Conservation (phyloP, 805 yeast genomes). For the Clavispora carvajalis region DNA sequence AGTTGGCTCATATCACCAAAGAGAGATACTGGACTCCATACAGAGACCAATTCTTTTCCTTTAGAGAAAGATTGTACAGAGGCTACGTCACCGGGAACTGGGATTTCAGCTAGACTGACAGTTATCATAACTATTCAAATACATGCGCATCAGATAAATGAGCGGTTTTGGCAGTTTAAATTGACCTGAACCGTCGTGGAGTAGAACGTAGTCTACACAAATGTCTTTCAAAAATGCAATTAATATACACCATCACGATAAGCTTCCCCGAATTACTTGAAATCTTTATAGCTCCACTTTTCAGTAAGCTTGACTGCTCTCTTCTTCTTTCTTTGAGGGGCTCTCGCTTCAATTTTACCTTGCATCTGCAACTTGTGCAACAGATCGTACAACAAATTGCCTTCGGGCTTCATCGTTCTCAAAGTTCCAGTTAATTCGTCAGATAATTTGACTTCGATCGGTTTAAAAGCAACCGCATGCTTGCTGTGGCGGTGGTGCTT, state of each 20-base stretch:
- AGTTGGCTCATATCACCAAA: slow-evolving; percentile 44
- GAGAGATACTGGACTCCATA: slow-evolving; percentile 43
- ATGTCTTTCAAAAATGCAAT: neutral
- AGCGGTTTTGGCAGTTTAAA: neutral
- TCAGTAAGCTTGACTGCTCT: slow-evolving; percentile 75
- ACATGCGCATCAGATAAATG: neutral
- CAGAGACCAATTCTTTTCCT: slow-evolving; percentile 41
- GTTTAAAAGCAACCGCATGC: slow-evolving; percentile 36
- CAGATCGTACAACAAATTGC: slow-evolving; percentile 76
- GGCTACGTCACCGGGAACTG: slow-evolving; percentile 42
- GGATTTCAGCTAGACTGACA: slow-evolving; percentile 28
- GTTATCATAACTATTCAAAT: neutral
- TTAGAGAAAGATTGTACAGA: slow-evolving; percentile 44
- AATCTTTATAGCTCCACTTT: slow-evolving; percentile 91
- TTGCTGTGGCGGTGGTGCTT: slow-evolving; percentile 33
- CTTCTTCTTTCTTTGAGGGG: slow-evolving; percentile 59
- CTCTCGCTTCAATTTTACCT: slow-evolving; percentile 84
- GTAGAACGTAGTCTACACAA: neutral
- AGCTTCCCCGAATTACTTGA: slow-evolving; percentile 42
- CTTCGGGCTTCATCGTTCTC: slow-evolving; percentile 84
- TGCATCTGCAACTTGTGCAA: slow-evolving; percentile 75
- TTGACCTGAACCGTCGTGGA: no score
- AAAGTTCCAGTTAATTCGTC: slow-evolving; percentile 85
- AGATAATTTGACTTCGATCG: slow-evolving; percentile 74
- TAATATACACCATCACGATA: slow-evolving; percentile 1